Conservation (phyloP, 106 monocot genomes). For the Allium sativum region DNA sequence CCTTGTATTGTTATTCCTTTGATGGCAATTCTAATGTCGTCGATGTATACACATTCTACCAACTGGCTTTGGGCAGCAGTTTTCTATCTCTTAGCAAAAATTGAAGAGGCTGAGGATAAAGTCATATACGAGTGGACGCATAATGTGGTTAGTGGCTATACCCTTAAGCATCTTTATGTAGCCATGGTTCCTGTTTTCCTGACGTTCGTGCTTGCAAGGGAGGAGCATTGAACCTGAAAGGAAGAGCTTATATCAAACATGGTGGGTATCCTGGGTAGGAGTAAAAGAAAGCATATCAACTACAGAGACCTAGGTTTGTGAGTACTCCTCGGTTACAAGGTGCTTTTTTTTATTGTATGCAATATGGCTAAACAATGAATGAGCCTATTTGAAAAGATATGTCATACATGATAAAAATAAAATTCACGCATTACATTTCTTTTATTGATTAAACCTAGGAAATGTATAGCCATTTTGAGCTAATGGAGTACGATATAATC, state of each 20-base stretch:
- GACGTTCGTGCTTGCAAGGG: slow-evolving; percentile 85
- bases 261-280: too few relatives aligned
- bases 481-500: too few relatives aligned
- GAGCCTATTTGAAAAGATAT: too few relatives aligned
- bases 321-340: too few relatives aligned
- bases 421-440: too few relatives aligned
- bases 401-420: too few relatives aligned
- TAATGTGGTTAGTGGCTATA: slow-evolving; percentile 82
- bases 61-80: slow-evolving; percentile 99
- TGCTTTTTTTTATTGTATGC: too few relatives aligned
- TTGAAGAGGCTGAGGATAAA: slow-evolving; percentile 83
- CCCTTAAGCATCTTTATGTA: slow-evolving; percentile 85
- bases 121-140: slow-evolving; percentile 66
- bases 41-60: slow-evolving; percentile 91
- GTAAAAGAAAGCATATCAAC: too few relatives aligned
- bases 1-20: slow-evolving; percentile 86
- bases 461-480: too few relatives aligned
- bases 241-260: slow-evolving; percentile 37
- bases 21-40: slow-evolving; percentile 88
- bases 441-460: too few relatives aligned
- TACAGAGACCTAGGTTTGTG: too few relatives aligned
- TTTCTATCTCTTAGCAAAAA: slow-evolving; percentile 95
- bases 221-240: slow-evolving; percentile 62
- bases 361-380: too few relatives aligned
- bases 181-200: slow-evolving; percentile 97